These are phyloP conservation scores for Dillenia suffruticosa DNA, from an alignment of 164 flowering plant genomes.

Conservation along the genomic window DNA sequence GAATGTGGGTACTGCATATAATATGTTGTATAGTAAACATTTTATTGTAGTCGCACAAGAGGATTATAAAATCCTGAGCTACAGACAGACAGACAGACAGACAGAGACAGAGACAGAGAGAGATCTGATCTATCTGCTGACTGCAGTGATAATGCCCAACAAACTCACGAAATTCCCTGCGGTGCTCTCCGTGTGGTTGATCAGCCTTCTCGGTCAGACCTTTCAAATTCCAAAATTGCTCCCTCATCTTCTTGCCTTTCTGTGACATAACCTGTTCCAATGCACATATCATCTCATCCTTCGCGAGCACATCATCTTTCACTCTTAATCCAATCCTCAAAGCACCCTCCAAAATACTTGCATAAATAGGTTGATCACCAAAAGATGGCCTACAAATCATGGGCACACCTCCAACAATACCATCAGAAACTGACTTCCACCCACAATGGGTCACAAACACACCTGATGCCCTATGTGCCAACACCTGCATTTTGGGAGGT, in stretches of 20 bases:
- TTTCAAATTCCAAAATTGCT: constrained; percentile 10
- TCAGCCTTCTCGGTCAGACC: constrained; percentile 22
- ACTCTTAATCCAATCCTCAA: constrained; percentile 28
- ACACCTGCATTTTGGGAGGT: constrained; percentile 34
- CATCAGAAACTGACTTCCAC: constrained; percentile 42
- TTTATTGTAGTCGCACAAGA: too few relatives aligned
- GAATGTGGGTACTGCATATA: too few relatives aligned
- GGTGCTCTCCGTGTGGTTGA: too few relatives aligned
- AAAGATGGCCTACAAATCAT: constrained; percentile 40
- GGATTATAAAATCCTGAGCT: too few relatives aligned
- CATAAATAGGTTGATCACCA: constrained; percentile 44
- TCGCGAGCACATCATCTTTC: constrained; percentile 24
- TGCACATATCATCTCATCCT: constrained; percentile 7
- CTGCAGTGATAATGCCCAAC: too few relatives aligned
- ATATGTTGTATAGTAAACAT: too few relatives aligned
- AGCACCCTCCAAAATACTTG: too few relatives aligned
- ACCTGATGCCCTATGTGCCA: constrained; percentile 26
- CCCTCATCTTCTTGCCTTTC: constrained; percentile 28
- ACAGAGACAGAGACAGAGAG: too few relatives aligned
- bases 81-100: too few relatives aligned
- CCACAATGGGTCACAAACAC: constrained; percentile 42
- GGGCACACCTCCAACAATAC: constrained; percentile 30
- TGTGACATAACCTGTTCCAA: constrained; percentile 19
- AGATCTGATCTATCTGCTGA: too few relatives aligned
- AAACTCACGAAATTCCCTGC: too few relatives aligned